Base-by-base conservation (phyloP, 768 basidiomycete genomes). In the Naganishia kalamii region DNA sequence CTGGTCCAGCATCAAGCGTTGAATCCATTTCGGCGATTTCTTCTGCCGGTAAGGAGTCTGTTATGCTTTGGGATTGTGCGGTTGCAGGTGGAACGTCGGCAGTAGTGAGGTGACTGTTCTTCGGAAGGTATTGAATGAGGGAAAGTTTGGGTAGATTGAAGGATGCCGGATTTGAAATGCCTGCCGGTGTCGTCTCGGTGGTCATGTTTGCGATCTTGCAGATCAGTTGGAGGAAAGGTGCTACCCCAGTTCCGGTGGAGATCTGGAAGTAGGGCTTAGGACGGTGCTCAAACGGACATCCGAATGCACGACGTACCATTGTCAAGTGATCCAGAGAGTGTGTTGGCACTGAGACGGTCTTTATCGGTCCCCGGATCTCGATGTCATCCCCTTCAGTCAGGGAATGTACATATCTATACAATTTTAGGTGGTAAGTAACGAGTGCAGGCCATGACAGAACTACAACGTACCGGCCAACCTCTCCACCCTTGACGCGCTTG, bases 161-260 rank as follows among this genome's bases (percentile, higher is more conserved):
- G 46, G 52, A 23, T 2, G 37, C 12, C 5, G 37, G 8, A 27
- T 15, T 27, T 15, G 21, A 27, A 27, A 2, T 46, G 23, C n/a
- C 11, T 7, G 25, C 25, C 47, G 47, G 12, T 8, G 27, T 12
- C 40, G 37, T 29, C 23, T 27, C 11, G 13, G n/a, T 32, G 11
- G 29, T 12, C 3, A 21, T 60, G 23, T 21, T 65, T 19, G 71
- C 69, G 48, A 74, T 48, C 43, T 71, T 75, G 21, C 70, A 72
- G 23, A 77, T 59, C 4, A 76, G 63, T 67, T 77, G 76, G 1
- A 77, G 68, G 59, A 77, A 76, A 17, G 76, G 76, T 10, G 75
- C 67, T 8, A 77, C 65, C 7, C 70, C 76, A 59, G 76, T 77
- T 37, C 76, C 76, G 27, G 74, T 74, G 17, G 74, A 75, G 25